Conservation (phyloP, 1,284 basidiomycete genomes). For the Boletus semigastroideus region DNA sequence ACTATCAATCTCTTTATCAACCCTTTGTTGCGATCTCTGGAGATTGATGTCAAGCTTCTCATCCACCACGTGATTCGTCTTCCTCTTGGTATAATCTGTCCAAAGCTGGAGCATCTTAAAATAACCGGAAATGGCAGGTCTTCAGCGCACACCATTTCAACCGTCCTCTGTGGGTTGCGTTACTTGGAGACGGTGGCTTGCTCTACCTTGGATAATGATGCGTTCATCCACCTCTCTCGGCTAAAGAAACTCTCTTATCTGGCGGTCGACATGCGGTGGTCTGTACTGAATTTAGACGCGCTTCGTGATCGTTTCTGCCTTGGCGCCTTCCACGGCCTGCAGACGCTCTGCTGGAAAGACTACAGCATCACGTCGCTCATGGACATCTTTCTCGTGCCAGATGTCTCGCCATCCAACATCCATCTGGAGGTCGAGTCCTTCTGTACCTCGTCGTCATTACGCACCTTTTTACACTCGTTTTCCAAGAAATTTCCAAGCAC, state of each 20-base stretch:
- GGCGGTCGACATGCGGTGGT: conserved; percentile 26
- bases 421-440: conserved; percentile 23
- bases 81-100: conserved; percentile 19
- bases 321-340: conserved; percentile 13
- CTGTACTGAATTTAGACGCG: conserved; percentile 11
- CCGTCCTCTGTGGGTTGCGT: conserved; percentile 14
- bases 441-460: conserved; percentile 20
- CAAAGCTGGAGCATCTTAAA: conserved; percentile 20
- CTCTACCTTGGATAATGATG: conserved; percentile 24
- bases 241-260: conserved; percentile 20
- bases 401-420: conserved; percentile 12
- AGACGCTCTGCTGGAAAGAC: conserved; percentile 25
- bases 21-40: conserved; percentile 22
- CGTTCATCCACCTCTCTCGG: conserved; percentile 22
- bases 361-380: conserved; percentile 15
- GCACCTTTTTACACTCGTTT: conserved; percentile 16
- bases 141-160: conserved; percentile 15
- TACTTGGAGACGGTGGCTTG: conserved; percentile 15
- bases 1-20: conserved; percentile 25
- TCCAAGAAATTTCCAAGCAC: conserved; percentile 14
- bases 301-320: conserved; percentile 13
- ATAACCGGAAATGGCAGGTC: conserved; percentile 24
- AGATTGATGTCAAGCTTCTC: conserved; percentile 24
- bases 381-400: conserved; percentile 22
- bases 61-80: conserved; percentile 5